Conservation (phyloP, 1,284 basidiomycete genomes). For the Tremellales sp. region DNA sequence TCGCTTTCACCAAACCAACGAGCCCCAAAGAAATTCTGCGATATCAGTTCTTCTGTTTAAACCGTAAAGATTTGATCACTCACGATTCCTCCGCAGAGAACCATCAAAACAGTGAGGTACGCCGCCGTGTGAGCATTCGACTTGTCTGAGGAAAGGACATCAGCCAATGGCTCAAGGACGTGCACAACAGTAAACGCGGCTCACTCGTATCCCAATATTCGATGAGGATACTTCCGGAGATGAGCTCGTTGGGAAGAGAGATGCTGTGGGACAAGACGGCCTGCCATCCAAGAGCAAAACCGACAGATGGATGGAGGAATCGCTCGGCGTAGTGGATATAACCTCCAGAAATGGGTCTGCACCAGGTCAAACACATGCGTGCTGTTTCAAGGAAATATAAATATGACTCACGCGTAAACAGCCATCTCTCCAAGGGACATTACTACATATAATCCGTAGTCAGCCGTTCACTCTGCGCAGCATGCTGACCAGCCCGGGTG, state of each 20-base stretch:
- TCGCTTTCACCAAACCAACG: constrained; percentile 63
- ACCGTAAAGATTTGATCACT: constrained; percentile 67
- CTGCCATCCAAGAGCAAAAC: constrained; percentile 36
- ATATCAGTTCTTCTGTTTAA: too few species aligned
- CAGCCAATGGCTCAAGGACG: constrained; percentile 46
- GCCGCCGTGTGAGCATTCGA: constrained; percentile 45
- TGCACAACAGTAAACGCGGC: constrained; percentile 51
- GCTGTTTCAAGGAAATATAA: too few species aligned
- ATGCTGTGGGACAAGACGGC: constrained; percentile 54
- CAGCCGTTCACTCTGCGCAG: constrained; percentile 5
- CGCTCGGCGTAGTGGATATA: constrained; percentile 37
- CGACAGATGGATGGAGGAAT: constrained; percentile 37
- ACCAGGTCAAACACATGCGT: too few species aligned
- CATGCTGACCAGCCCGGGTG: constrained; percentile 2
- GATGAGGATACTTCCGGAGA: constrained; percentile 68
- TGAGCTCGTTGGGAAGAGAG: constrained; percentile 68
- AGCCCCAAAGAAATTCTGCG: constrained; percentile 29
- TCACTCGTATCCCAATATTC: constrained; percentile 73
- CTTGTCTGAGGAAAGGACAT: constrained; percentile 59
- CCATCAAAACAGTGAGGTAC: constrained; percentile 13
- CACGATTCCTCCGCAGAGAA: constrained; percentile 13
- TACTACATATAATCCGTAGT: constrained; percentile 28
- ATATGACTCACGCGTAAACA: too few species aligned
- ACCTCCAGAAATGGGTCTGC: constrained; percentile 43
- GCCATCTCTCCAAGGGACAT: constrained; percentile 47